phyloP scores from a whole-genome alignment of 441 rosid species.

The Corymbia citriodora region DNA sequence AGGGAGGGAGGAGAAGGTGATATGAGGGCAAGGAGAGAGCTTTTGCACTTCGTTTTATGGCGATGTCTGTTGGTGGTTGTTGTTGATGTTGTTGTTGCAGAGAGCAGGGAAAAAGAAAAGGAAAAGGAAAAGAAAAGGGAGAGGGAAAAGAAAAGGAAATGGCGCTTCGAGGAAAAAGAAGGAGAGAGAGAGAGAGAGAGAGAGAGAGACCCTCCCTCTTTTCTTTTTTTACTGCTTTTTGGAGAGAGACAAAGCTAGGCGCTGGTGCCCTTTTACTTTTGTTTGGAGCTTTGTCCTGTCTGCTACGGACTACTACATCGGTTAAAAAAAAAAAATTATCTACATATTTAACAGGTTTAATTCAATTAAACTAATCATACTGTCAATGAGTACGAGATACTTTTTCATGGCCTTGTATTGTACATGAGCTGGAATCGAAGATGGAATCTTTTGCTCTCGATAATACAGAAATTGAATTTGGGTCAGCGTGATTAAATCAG shows the following conservation, averaged over 20 bases:
- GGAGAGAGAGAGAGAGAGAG: background rate
- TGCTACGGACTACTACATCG: background rate
- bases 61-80: background rate
- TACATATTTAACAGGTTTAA: background rate
- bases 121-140: background rate
- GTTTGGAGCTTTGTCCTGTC: background rate
- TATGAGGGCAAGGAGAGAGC: background rate
- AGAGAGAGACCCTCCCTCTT: background rate
- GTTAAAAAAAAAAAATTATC: background rate
- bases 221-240: background rate
- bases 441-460: background rate
- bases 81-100: background rate
- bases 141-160: background rate
- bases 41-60: background rate
- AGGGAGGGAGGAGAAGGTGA: background rate
- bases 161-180: background rate
- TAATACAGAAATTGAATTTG: background rate
- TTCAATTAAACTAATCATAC: background rate
- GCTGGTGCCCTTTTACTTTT: background rate
- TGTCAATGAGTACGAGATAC: background rate
- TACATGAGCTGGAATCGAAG: background rate
- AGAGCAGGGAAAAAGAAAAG: background rate
- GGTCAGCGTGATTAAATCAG: background rate
- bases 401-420: background rate
- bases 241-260: background rate